Percentiles rank a stretch among this genome's conserved stretches.
These are phyloP conservation scores for Fragaria ananassa DNA, from an alignment of 306 rosid genomes.

Conservation along the genomic window DNA sequence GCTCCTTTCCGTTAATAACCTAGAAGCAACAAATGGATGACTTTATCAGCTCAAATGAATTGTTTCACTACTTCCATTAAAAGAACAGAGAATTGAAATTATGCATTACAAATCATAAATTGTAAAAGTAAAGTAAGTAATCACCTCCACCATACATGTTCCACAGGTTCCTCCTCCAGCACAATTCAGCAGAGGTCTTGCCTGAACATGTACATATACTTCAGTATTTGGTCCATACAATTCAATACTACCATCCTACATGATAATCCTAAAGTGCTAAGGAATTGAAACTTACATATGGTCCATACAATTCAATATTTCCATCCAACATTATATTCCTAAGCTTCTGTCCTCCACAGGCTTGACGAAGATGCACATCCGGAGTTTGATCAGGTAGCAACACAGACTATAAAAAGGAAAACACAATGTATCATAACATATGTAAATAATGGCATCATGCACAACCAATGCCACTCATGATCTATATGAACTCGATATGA, in stretches of 20 bases:
- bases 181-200: conserved; percentile 68
- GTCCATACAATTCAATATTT: conserved; percentile 76
- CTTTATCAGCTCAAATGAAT: not conserved
- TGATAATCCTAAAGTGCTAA: not conserved
- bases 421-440: not conserved
- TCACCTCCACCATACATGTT: conserved; percentile 94
- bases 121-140: not conserved
- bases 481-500: not conserved
- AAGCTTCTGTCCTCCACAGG: conserved; percentile 81
- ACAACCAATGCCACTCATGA: not conserved
- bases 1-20: conserved; percentile 77
- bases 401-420: conserved; percentile 51
- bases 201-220: conserved; percentile 32
- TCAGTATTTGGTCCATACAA: not conserved
- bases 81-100: not conserved
- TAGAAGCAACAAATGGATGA: conserved; percentile 25
- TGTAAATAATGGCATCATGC: not conserved
- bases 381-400: conserved; percentile 93
- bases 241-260: not conserved
- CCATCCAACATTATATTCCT: conserved; percentile 74
- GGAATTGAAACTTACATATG: conserved; percentile 51
- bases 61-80: not conserved
- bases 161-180: conserved; percentile 86
- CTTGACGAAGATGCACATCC: conserved; percentile 66
- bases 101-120: not conserved